Base-by-base conservation (phyloP, 805 yeast species). In the Kodamaea leandrae region DNA sequence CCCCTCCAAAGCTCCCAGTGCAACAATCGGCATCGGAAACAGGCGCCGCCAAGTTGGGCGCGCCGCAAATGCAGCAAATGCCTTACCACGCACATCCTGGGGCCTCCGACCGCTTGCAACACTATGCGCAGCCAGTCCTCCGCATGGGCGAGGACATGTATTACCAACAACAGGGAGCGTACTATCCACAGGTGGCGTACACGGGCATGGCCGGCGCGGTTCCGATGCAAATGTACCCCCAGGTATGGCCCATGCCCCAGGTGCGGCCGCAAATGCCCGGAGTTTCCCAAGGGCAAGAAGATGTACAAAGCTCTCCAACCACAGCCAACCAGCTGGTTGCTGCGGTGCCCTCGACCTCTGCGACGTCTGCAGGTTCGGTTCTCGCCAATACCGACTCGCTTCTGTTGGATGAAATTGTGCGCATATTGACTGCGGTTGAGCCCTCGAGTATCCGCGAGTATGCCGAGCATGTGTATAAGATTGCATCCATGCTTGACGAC, bases 401-500 rank as follows among this genome's bases (percentile, higher is more conserved):
- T 27, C 43, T 39, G 43, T 36, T 48, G 21, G 53, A 52, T n/a
- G 67, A 66, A 25, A 47, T 54, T 21, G 49, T 65, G 5, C 49
- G 54, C 8, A 42, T 66, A 4, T 50, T 69, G 10, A 37, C 49
- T 7, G 38, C 38, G 14, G 63, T 64, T 6, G 41, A 39, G 6
- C 74, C 75, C 0, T 38, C 47, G 12, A 48, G 51, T n/a, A 51
- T 60, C 23, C 56, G 53, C 15, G 72, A 69, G 49, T 69, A 68
- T 43, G 49, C 62, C 8, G 71, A 65, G 29, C 74, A 69, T 41
- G 34, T 69, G 4, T 55, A 49, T 46, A 65, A 65, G 39, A 41
- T 69, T 6, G 49, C 62, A 3, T 44, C 54, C 3, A 35, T 66
- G 15, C 39, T 66, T 13, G 49, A 55, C 39, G 55, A 55, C 19